Conservation (phyloP, 2,329 filamentous ascomycete species). For the Pseudogymnoascus sp. region DNA sequence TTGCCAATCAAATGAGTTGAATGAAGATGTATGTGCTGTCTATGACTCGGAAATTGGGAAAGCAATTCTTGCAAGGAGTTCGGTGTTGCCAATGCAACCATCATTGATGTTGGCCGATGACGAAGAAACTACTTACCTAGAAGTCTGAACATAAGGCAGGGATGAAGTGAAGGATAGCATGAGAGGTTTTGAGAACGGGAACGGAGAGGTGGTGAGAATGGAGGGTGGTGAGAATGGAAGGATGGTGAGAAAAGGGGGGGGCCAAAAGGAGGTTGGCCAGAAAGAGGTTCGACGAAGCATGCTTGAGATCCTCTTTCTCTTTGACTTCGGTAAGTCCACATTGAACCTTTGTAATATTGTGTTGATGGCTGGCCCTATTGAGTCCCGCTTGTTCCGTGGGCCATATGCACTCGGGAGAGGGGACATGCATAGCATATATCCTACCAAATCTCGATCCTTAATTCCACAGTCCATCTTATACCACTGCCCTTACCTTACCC, state of each 20-base stretch:
- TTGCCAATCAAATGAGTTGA: neutral
- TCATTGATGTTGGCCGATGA: too few relatives aligned
- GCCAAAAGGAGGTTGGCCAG: too few relatives aligned
- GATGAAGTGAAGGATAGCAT: neutral
- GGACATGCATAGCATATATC: too few relatives aligned
- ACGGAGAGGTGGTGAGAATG: neutral
- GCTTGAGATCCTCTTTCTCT: neutral
- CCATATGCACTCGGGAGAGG: too few relatives aligned
- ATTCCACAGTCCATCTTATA: neutral
- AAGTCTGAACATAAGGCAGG: neutral
- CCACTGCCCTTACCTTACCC: conserved; percentile 11
- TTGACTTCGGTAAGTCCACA: too few relatives aligned
- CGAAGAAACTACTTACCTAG: neutral
- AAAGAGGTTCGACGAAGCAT: neutral
- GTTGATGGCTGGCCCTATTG: too few relatives aligned
- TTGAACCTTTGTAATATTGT: too few relatives aligned
- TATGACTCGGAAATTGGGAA: too few relatives aligned
- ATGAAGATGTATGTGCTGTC: neutral
- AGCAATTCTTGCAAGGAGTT: too few relatives aligned
- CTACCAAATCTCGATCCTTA: neutral
- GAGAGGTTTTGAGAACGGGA: too few relatives aligned
- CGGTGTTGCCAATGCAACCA: too few relatives aligned
- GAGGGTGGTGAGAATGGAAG: neutral
- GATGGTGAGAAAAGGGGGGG: neutral
- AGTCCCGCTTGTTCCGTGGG: too few relatives aligned